Base-by-base conservation (phyloP, 495 filamentous ascomycete species). In the Podospora anserina region DNA sequence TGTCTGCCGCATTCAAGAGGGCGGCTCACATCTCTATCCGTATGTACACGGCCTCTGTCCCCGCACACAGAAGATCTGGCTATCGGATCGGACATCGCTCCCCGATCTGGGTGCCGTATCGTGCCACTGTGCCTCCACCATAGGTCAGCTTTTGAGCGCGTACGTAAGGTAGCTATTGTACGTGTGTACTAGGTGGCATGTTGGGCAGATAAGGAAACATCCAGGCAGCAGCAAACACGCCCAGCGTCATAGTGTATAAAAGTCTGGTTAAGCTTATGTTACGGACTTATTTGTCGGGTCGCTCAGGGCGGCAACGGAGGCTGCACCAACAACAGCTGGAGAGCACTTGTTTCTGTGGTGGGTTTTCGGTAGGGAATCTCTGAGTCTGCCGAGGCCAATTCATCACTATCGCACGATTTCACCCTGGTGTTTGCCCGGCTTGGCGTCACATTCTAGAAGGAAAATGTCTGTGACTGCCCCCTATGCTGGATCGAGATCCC, bases 391-490 rank as follows among this genome's bases (percentile, higher is more conserved):
- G 26, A 63, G 28, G 30, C 11, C 19, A 19, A 63, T 63, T 39
- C 34, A 39, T 39, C 34, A 39, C 11, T 39, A 39, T 39, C 23
- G 27, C 16, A 30, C 34, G 23, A 54, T 20, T 65, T 19, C 57
- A 61, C 28, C 57, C 49, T 64, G 67, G 63, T 27, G n/a, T 59
- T 66, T 63, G 63, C 60, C 23, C 23, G 49, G 49, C 61, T 67
- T 68, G 66, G 70, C 70, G 63, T 65, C 34, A 61, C 34, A 64
- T 73, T 73, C 71, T 73, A 73, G 71, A 73, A 73, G 66, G 44
- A 23, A 56, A 60, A 63, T 55, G 67, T 71, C 19, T 66, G 55
- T 66, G 60, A 68, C 66, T 68, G 64, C 57, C 67, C 65, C 32
- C 57, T 66, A 28, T 53, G 57, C 70, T 64, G 63, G 68, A 74